These are phyloP conservation scores for Nemania bipapillata DNA, from an alignment of 2,329 filamentous ascomycete species.

Conservation along the genomic window DNA sequence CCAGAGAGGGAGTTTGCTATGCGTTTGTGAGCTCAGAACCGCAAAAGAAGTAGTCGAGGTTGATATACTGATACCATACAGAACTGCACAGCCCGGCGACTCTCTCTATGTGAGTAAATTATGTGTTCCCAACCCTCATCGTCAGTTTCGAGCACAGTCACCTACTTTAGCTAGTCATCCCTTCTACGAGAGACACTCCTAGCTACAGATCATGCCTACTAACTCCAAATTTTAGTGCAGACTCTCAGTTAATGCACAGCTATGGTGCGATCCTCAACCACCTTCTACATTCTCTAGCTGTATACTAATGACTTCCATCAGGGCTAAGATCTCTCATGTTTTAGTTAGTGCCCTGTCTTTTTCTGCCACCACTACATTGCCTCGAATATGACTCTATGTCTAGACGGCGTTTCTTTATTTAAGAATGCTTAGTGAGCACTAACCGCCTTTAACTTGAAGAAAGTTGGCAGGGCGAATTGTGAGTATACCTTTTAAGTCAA, in stretches of 20 bases:
- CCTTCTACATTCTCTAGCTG: background rate
- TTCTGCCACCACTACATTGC: background rate
- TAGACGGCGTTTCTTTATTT: background rate
- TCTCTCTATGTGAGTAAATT: conserved; percentile 71
- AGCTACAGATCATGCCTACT: conserved; percentile 5
- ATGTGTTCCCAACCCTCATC: background rate
- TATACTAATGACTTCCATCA: conserved; percentile 56
- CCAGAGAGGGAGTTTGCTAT: conserved; percentile 37
- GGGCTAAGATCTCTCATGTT: conserved; percentile 40
- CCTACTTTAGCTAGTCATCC: background rate
- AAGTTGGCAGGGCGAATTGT: conserved; percentile 92
- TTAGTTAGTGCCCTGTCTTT: conserved; percentile 27
- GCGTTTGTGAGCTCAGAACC: conserved; percentile 32
- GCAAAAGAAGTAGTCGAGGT: background rate
- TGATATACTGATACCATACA: conserved; percentile 26
- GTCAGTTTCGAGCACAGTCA: background rate
- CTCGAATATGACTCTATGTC: background rate
- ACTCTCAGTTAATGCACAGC: conserved; percentile 92
- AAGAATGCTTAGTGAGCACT: background rate
- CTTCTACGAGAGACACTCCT: background rate
- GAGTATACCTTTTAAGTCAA: conserved; percentile 9
- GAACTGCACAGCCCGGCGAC: conserved; percentile 85
- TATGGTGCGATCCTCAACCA: conserved; percentile 67
- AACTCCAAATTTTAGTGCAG: conserved; percentile 62
- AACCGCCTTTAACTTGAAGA: conserved; percentile 53